Base-by-base conservation (phyloP, 257 asterid genomes). In the Voacanga thouarsii region DNA sequence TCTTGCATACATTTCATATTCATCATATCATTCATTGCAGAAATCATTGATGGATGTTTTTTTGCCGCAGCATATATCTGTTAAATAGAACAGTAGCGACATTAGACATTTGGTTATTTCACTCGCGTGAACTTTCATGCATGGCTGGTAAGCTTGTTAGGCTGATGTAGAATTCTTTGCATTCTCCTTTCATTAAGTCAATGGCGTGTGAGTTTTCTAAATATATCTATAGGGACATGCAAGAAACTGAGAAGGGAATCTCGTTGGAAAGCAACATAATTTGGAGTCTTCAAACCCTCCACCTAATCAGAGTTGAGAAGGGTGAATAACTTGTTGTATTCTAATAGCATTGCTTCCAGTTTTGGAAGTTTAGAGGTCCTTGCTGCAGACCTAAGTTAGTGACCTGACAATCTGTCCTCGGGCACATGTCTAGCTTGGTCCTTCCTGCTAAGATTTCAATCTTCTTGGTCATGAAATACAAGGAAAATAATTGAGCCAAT, bases 171-270 rank as follows among this genome's bases (percentile, higher is more conserved):
- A 51, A 23, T 77, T 33, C 12, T 49, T 67, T 3, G 67, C 56
- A 67, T n/a, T 66, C 39, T 18, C 50, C 41, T 71, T 45, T 61
- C 60, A 14, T 47, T 18, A 72, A 79, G 78, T 79, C 82, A 72
- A 63, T 79, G 19, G 49, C 74, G 68, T 72, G 60, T 2, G 55
- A 49, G 55, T 51, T 15, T 37, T 51, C 57, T 2, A 51, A 51
- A 51, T 24, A 63, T 24, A 19, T 21, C 37, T 5, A n/a, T 77
- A 37, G 44, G 45, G 41, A 45, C 57, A 26, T 69, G 43, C 30
- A 12, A 30, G 55, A 26, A 26, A 69, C 56, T 49, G 9, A 14
- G 55, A 3, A 49, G 55, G 55, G 55, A 10, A 49, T 49, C 55
- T 69, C 5, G 49, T 59, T 43, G 12, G 81, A 71, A 78, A 59